Conservation (phyloP, 345 rosid genomes). For the Populus pruinosa region DNA sequence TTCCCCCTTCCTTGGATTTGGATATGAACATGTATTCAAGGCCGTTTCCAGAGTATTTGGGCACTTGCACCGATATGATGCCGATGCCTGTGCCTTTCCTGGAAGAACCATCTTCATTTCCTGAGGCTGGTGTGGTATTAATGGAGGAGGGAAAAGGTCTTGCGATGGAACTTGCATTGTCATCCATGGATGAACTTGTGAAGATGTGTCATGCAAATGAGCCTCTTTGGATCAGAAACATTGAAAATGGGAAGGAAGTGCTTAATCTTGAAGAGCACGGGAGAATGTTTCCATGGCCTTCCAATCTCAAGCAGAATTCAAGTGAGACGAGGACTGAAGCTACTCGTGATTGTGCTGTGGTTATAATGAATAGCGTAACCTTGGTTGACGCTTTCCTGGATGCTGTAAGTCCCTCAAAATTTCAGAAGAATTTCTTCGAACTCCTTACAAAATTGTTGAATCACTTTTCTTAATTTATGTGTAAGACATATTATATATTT, state of each 20-base stretch:
- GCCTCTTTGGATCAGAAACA: conserved; percentile 66
- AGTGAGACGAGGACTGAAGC: conserved; percentile 62
- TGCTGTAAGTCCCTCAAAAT: conserved; percentile 45
- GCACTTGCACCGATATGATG: conserved; percentile 45
- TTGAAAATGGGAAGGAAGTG: conserved; percentile 31
- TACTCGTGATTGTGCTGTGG: conserved; percentile 59
- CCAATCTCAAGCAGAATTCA: conserved; percentile 37
- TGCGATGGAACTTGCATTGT: conserved; percentile 67
- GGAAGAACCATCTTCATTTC: conserved; percentile 32
- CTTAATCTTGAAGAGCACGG: conserved; percentile 66
- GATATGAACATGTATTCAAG: conserved; percentile 67
- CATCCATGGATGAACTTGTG: conserved; percentile 62
- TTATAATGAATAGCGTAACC: conserved; percentile 86
- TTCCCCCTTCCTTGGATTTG: conserved; percentile 60
- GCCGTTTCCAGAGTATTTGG: conserved; percentile 41
- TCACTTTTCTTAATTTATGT: not conserved
- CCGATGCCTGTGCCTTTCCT: conserved; percentile 47
- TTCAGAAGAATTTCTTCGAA: not conserved
- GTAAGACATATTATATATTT: not conserved
- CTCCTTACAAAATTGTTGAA: not conserved
- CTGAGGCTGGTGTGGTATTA: conserved; percentile 36
- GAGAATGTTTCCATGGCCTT: conserved; percentile 65
- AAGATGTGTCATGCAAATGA: conserved; percentile 58
- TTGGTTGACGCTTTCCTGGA: conserved; percentile 77
- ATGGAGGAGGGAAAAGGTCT: conserved; percentile 65